Base-by-base conservation (phyloP, 1,284 basidiomycete species). In the Malassezia dermatis region DNA sequence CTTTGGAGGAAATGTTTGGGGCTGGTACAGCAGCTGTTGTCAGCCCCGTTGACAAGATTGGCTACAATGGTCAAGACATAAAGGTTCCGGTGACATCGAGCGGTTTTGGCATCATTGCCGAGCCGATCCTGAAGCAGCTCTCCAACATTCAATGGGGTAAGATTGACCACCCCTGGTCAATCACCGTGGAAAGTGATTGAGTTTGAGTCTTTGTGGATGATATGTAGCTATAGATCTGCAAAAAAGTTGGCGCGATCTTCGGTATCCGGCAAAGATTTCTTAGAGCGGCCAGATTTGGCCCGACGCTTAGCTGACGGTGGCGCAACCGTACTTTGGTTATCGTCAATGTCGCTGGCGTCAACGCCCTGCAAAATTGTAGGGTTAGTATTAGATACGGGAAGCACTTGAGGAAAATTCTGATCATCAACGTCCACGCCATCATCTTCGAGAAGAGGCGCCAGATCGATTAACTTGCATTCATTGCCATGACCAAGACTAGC, bases 401-500 rank as follows among this genome's bases (percentile, higher is more conserved):
- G 37, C n/a, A 52, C 31, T 17, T 45, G 30, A 12, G 49, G 30
- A 39, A 39, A 19, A 55, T 30, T 15, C 3, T 15, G n/a, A 15
- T 21, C 58, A 21, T 60, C 58, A 7, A 46, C 55, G 1, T 64
- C 62, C 4, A 58, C 59, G 24, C 65, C 62, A 8, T 61, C 66
- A 1, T 64, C 63, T 3, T 78, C 79, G 53, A 84, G 79, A n/a
- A 83, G 77, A 52, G 82, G 80, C 43, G 77, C 76, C 31, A 95
- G 77, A 76, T 93, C 86, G 23, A 88, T 93, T 76, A 95, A 76
- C 73, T 85, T 86, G 61, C 94, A 75, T 27, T 83, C 79, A 59
- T 91, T 86, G 62, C 93, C 89, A 68, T 95, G 90, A 15, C 87
- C 88, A n/a, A 85, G 86, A 71, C 88, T 90, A n/a, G 84, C 91